Conservation (phyloP, 306 rosid genomes). For the Phaseolus lunatus region DNA sequence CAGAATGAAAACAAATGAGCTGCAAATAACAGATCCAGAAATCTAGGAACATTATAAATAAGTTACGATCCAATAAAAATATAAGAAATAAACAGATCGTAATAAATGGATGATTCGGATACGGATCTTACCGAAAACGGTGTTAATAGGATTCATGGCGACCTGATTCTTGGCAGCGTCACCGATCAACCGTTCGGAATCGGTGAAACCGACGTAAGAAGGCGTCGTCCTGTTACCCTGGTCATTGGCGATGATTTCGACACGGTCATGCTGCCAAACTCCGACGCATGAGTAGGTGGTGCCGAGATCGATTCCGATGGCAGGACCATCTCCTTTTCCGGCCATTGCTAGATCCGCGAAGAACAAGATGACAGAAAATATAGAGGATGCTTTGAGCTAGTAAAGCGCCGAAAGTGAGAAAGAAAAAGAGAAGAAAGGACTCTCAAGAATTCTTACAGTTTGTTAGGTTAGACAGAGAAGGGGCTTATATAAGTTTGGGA, state of each 20-base stretch:
- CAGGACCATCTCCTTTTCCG: constrained; percentile 68
- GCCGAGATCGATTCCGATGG: constrained; percentile 73
- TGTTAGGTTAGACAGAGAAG: not conserved
- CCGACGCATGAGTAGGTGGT: constrained; percentile 79
- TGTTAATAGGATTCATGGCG: constrained; percentile 75
- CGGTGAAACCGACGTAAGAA: constrained; percentile 68
- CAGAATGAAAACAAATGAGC: not conserved
- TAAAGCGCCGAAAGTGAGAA: not conserved
- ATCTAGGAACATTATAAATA: not conserved
- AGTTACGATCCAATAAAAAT: not conserved
- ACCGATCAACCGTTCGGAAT: constrained; percentile 65
- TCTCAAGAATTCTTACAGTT: no score
- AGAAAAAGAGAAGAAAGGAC: not conserved
- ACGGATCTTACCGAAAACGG: constrained; percentile 61
- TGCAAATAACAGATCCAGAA: not conserved
- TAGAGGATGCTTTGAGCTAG: not conserved
- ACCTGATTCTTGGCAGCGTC: constrained; percentile 82
- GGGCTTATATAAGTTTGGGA: not conserved
- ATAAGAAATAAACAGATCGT: not conserved
- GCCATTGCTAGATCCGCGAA: constrained; percentile 50
- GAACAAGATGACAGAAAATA: not conserved
- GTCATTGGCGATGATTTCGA: constrained; percentile 73
- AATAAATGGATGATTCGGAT: not conserved
- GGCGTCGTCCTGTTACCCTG: constrained; percentile 76
- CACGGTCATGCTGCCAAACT: constrained; percentile 75